Evolutionary conservation across 2,329 filamentous ascomycete genomes (phyloP).

Genomic region (Pseudopithomyces maydicus): DNA sequence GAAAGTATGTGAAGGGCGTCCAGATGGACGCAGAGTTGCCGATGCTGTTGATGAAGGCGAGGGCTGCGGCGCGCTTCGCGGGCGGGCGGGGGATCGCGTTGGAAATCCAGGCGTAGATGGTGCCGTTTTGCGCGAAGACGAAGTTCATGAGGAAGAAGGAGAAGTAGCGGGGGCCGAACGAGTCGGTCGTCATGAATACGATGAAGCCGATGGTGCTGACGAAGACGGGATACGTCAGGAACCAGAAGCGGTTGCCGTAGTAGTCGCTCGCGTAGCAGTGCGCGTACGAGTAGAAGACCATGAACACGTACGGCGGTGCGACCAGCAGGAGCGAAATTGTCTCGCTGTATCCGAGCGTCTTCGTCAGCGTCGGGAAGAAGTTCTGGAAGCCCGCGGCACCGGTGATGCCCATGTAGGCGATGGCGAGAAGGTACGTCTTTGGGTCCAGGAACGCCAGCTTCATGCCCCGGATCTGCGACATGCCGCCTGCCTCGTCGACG

Average conservation of each 20-base stretch:
- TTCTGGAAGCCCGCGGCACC: conserved; percentile 60
- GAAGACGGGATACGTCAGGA: conserved; percentile 51
- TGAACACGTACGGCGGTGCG: conserved; percentile 63
- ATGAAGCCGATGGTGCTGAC: conserved; percentile 58
- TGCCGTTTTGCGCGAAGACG: conserved; percentile 61
- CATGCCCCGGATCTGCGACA: conserved; percentile 55
- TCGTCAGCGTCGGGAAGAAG: conserved; percentile 62
- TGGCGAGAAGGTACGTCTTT: conserved; percentile 56
- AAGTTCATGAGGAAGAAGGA: conserved; percentile 62
- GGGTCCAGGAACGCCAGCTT: conserved; percentile 58
- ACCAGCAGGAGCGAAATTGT: conserved; percentile 62
- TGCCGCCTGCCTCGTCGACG: conserved; percentile 53
- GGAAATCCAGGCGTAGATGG: conserved; percentile 62
- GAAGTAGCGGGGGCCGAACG: conserved; percentile 61
- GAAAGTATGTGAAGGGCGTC: conserved; percentile 48
- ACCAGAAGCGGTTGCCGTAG: conserved; percentile 50
- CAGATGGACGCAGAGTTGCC: conserved; percentile 60
- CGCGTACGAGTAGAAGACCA: conserved; percentile 54
- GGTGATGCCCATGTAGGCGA: conserved; percentile 56
- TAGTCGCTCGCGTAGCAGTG: conserved; percentile 52
- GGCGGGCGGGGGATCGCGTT: conserved; percentile 58
- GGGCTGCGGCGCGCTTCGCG: conserved; percentile 60
- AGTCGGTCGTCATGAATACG: conserved; percentile 59
- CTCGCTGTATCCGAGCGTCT: conserved; percentile 59
- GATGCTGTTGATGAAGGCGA: conserved; percentile 61